phyloP scores from a whole-genome alignment of 2,329 filamentous ascomycete species.

The Aspergillus viridinutans region DNA sequence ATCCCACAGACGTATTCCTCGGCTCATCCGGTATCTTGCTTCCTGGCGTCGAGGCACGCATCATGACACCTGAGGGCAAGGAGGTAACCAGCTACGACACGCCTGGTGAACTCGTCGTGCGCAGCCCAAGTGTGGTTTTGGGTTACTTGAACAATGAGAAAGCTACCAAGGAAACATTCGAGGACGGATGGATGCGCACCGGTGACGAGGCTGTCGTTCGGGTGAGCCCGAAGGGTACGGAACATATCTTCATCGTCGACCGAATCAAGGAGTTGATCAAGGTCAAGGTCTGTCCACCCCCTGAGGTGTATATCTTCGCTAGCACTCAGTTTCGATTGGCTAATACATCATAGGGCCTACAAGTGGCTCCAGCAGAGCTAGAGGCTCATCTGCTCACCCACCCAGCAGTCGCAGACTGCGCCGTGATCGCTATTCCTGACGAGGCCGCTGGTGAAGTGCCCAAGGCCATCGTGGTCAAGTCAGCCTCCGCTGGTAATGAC shows the following conservation, averaged over 20 bases:
- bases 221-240: slow-evolving; percentile 60
- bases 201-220: slow-evolving; percentile 77
- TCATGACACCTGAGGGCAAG: slow-evolving; percentile 63
- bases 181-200: slow-evolving; percentile 75
- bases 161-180: slow-evolving; percentile 76
- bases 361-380: slow-evolving; percentile 80
- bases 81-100: slow-evolving; percentile 68
- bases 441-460: slow-evolving; percentile 59
- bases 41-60: slow-evolving; percentile 60
- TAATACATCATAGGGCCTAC: slow-evolving; percentile 56
- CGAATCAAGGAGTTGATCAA: slow-evolving; percentile 76
- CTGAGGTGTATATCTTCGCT: slow-evolving; percentile 35
- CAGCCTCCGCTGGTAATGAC: slow-evolving; percentile 49
- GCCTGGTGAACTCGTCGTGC: slow-evolving; percentile 76
- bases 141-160: slow-evolving; percentile 85
- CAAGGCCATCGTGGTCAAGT: slow-evolving; percentile 62
- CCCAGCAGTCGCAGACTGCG: slow-evolving; percentile 69
- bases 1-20: slow-evolving; percentile 58
- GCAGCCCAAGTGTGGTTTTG: slow-evolving; percentile 69
- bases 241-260: slow-evolving; percentile 83
- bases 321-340: neutral
- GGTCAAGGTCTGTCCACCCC: slow-evolving; percentile 56
- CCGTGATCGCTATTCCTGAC: slow-evolving; percentile 70
- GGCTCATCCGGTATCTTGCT: slow-evolving; percentile 70
- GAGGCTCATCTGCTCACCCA: slow-evolving; percentile 76